Evolutionary conservation across 1,284 basidiomycete genomes (phyloP), one percentile per base, ranked within the genome.

Genomic region (Clitocybe nebularis): DNA sequence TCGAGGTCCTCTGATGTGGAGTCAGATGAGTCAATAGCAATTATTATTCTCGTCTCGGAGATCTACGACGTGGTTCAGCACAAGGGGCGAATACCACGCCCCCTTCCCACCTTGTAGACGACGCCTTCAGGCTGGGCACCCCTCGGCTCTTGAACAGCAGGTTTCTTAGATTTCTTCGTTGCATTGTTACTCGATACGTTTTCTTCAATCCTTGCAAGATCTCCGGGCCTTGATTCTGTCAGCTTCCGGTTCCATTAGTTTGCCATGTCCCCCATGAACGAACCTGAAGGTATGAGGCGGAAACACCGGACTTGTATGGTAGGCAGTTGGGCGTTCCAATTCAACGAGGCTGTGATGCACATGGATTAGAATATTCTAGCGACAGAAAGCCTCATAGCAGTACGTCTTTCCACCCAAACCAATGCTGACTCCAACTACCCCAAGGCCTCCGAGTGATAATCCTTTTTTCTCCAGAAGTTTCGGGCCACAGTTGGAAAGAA

Each of bases 391-490:
- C n/a, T 19, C 10, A 26, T 19, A 24, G 5, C 5, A 30, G 26
- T 33, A 94, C 88, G 81, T 92, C 71, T 94, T 95, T 17, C 91
- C 93, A 20, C 93, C 93, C 1, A 96, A 71, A 1, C 93, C 93
- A 20, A 95, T 75, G 36, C 76, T 79, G 17, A 93, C 72, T 14
- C 73, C 74, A 1, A 77, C 72, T 0, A 93, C 71, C 0, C 85
- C 81, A 6, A 97, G 69, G 21, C 83, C 81, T 22, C 79, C 77
- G 0, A 96, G 63, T 1, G 89, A 84, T 4, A 97, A 69, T 1
- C 93, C 93, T 52, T 89, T 85, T 52, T 89, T 84, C 61, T 96
- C 93, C 11, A 97, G 74, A 8, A 94, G 67, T 54, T 84, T 91
- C 0, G 87, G 86, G 3, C 84, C 75, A 57, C 89, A 93, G 47